Base-by-base conservation (phyloP, 345 rosid genomes). In the Salix udensis region DNA sequence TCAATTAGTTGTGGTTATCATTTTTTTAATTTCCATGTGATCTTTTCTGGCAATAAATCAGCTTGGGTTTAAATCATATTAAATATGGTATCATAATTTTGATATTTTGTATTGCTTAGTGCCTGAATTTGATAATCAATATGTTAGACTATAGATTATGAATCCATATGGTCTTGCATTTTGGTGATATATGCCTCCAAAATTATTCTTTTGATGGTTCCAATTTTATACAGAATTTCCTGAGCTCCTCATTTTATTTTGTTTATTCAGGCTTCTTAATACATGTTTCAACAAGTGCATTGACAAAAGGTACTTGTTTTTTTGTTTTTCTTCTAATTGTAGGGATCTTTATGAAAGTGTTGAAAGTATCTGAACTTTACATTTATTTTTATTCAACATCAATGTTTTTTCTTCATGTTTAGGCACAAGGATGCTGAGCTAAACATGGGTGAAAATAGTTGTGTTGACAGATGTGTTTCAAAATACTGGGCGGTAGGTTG, bases 381-480 rank as follows among this genome's bases (percentile, higher is more conserved):
- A 18, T 66, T 7, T 11, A 68, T 39, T 31, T 9, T 31, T 5
- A 6, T 39, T 39, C 40, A 64, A 65, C 55, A 19, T 58, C 0
- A 0, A 4, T 53, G 19, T 68, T 34, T 65, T 21, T 36, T 52
- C 70, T 62, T 67, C 60, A 24, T 77, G 69, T 75, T 23, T 73
- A 96, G 99, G 91, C 94, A 89, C 88, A 94, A 91, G 86, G 99
- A 96, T 73, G 67, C 89, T 28, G 99, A 96, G 89, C 86, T 96
- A 68, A 96, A 94, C 85, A 94, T 92, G 98, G 99, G 97, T 70
- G 99, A 96, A 83, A 96, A 92, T 76, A 96, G 93, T 74, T 96
- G 99, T 94, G 94, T 96, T 52, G 98, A 96, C 80, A 97, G 99
- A 69, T 96, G 98, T 79, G 98, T 91, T 80, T 87, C 97, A 50